Base-by-base conservation (phyloP, 495 filamentous ascomycete genomes). In the Trichoderma erinaceum region DNA sequence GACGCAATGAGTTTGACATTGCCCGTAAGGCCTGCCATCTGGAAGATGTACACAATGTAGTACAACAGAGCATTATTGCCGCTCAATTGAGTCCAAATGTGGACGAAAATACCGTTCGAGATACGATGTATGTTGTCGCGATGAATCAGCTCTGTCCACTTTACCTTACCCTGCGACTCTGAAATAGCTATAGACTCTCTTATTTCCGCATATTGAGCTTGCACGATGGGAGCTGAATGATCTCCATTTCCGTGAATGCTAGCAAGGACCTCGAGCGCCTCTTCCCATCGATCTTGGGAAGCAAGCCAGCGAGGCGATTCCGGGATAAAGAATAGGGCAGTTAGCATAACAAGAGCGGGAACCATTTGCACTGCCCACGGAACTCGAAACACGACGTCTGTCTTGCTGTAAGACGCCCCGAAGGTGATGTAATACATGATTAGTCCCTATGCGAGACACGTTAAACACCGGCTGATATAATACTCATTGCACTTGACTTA, bases 11-110 rank as follows among this genome's bases (percentile, higher is more conserved):
- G 65, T 8, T 44, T 48, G 29, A 66, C 41, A 27, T 66, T 50
- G 41, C 65, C 65, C 3, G 23, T n/a, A 48, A 50, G 65, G 27
- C 41, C 65, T 35, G 65, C 65, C 41, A 66, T 66, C 48, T 66
- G 38, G 35, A 48, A 41, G 2, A 65, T 65, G 64, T 65, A 25
- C 11, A 48, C 43, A 43, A 41, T 48, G 41, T 50, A 66, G 21
- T 66, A 66, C 15, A 50, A n/a, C 41, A 66, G 48, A 12, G 65
- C 65, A n/a, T 66, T 66, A 50, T 66, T 66, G 15, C 65, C 65
- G 16, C 41, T 48, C 10, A 66, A 41, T 41, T 66, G 65, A 18
- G 65, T 50, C 41, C 65, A 66, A 10, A 66, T 50, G 32, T 66
- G 65, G n/a, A 66, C 65, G 16, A 66, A 66, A n/a, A 66, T 48